A percentile compares a stretch with the other conserved stretches of the same genome.
Evolutionary conservation across 768 basidiomycete genomes (phyloP).

Genomic region (Peribolospora kevripleyi): DNA sequence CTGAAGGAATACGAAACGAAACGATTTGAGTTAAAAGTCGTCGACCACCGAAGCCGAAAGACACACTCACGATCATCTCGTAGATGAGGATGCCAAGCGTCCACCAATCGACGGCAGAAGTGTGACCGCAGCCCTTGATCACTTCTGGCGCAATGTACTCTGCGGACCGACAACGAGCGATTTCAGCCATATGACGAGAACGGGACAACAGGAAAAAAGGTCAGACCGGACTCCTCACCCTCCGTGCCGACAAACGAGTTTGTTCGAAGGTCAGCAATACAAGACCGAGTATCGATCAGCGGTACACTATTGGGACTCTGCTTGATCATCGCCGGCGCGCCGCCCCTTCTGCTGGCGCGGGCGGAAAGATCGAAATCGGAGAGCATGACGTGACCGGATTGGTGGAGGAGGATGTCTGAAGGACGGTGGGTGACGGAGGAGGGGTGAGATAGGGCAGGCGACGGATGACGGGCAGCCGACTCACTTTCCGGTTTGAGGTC

Average conservation of each 20-base stretch:
- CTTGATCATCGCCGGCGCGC: slow-evolving; percentile 66
- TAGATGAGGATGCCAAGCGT: slow-evolving; percentile 93
- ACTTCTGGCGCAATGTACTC: slow-evolving; percentile 99
- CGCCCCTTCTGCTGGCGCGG: slow-evolving; percentile 32
- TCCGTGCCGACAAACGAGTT: slow-evolving; percentile 97
- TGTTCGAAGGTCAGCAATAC: slow-evolving; percentile 90
- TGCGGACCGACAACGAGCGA: slow-evolving; percentile 20
- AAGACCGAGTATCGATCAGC: slow-evolving; percentile 85
- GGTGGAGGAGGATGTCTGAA: slow-evolving; percentile 83
- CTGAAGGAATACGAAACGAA: slow-evolving; percentile 23
- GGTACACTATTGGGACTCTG: slow-evolving; percentile 71
- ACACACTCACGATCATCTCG: slow-evolving; percentile 62
- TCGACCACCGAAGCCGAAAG: slow-evolving; percentile 8
- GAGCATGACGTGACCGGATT: slow-evolving; percentile 96
- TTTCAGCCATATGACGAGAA: slow-evolving; percentile 8
- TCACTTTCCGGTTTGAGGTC: slow-evolving; percentile 98
- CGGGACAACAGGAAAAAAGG: background rate
- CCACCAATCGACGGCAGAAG: slow-evolving; percentile 94
- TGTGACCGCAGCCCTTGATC: slow-evolving; percentile 85
- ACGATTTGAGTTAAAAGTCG: background rate
- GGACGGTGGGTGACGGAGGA: background rate
- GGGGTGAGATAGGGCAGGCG: no score
- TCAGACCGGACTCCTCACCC: slow-evolving; percentile 30
- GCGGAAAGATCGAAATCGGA: slow-evolving; percentile 89
- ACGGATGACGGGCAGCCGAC: slow-evolving; percentile 17